Percentiles rank a stretch among this genome's conserved stretches.
phyloP scores from a whole-genome alignment of 768 basidiomycete species.

The Mycena crocata region DNA sequence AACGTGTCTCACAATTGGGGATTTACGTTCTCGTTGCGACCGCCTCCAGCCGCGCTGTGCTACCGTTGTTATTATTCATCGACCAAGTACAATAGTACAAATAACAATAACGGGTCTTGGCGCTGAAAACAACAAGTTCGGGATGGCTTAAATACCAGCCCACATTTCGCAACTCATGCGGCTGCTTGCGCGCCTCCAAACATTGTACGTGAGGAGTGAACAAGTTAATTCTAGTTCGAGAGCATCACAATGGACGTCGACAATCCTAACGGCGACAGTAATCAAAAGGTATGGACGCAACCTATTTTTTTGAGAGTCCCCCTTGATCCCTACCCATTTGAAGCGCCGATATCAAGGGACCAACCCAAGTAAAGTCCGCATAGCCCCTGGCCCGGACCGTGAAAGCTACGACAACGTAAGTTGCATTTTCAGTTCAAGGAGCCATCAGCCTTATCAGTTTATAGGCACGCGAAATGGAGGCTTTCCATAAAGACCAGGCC shows the following conservation, averaged over 20 bases:
- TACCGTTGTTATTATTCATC: constrained; percentile 7
- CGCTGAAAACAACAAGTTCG: constrained; percentile 10
- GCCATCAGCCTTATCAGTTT: neutral
- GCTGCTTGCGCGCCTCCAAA: constrained; percentile 21
- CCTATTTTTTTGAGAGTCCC: constrained; percentile 12
- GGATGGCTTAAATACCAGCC: constrained; percentile 15
- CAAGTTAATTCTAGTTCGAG: constrained; percentile 12
- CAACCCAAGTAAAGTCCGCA: constrained; percentile 8
- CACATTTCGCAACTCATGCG: neutral
- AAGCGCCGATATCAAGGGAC: constrained; percentile 1
- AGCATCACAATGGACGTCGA: constrained; percentile 11
- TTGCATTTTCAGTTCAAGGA: constrained; percentile 6
- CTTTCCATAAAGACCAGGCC: constrained; percentile 18
- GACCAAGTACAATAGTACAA: constrained; percentile 19
- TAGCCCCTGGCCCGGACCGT: constrained; percentile 17
- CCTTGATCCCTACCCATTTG: constrained; percentile 1
- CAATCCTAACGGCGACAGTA: neutral
- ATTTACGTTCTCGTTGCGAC: neutral
- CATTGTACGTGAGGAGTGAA: constrained; percentile 29
- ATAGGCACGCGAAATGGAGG: constrained; percentile 8
- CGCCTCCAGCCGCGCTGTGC: constrained; percentile 4
- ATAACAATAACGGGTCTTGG: constrained; percentile 13
- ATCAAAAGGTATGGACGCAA: constrained; percentile 15
- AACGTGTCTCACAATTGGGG: too few relatives aligned
- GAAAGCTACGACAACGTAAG: constrained; percentile 8